Evolutionary conservation across 352 stramenopile species (phyloP).

Genomic region (Phytopythium oedochilum): DNA sequence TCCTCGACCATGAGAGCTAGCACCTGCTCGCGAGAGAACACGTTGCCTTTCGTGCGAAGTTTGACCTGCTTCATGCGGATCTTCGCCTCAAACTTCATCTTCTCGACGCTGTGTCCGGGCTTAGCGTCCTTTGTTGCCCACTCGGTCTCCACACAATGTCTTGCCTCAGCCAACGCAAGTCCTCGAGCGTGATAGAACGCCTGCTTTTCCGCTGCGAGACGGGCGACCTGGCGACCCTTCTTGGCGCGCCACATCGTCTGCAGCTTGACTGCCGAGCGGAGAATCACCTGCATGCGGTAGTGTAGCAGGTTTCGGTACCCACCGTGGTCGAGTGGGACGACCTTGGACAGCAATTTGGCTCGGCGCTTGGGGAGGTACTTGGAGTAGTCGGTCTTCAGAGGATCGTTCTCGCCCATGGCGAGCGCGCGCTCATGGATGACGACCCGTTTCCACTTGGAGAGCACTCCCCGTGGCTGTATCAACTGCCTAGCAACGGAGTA

Average conservation of each 20-base stretch:
- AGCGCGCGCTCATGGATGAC: conserved; percentile 86
- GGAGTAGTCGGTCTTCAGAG: conserved; percentile 91
- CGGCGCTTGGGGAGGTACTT: conserved; percentile 82
- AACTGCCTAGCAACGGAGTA: conserved; percentile 59
- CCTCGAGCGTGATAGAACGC: conserved; percentile 88
- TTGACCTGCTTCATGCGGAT: conserved; percentile 92
- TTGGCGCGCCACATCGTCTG: conserved; percentile 81
- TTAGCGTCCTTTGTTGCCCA: conserved; percentile 74
- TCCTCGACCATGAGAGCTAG: conserved; percentile 81
- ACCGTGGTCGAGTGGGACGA: conserved; percentile 86
- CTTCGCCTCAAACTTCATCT: conserved; percentile 93
- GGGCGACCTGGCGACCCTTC: conserved; percentile 62
- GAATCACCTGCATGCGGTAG: conserved; percentile 66
- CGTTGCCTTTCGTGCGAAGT: conserved; percentile 80
- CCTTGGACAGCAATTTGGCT: conserved; percentile 72
- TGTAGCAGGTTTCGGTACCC: conserved; percentile 83
- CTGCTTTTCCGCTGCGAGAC: conserved; percentile 75
- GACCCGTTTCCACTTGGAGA: conserved; percentile 65
- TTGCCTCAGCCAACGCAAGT: conserved; percentile 64
- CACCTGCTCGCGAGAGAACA: conserved; percentile 75
- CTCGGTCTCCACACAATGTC: conserved; percentile 51
- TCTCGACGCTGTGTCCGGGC: conserved; percentile 68
- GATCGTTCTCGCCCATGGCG: conserved; percentile 89
- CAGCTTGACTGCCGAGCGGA: conserved; percentile 68
- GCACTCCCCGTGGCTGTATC: conserved; percentile 36